A percentile compares a stretch with the other conserved stretches of the same genome.
phyloP scores from a whole-genome alignment of 805 yeast species.

The Scheffersomyces amazonensis region DNA sequence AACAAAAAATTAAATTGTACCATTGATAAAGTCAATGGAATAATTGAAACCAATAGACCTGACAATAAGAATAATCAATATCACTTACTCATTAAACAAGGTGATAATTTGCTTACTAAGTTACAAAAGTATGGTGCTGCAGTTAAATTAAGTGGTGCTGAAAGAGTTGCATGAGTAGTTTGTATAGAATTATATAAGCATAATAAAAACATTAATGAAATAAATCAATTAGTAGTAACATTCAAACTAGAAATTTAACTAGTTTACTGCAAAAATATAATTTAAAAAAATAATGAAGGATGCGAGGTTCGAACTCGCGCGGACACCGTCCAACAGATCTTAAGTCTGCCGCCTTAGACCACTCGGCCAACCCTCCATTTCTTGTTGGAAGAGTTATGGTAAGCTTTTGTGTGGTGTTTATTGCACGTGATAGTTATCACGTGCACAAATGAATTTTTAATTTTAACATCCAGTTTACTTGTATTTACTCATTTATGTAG shows the following conservation, averaged over 20 bases:
- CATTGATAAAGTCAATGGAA: conserved; percentile 92
- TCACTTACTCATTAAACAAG: conserved; percentile 82
- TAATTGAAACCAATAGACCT: conserved; percentile 92
- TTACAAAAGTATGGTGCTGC: conserved; percentile 97
- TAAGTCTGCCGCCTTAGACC: conserved; percentile 53
- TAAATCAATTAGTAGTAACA: no score
- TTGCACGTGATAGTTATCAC: no score
- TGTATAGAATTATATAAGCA: not conserved
- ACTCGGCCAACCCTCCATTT: conserved; percentile 50
- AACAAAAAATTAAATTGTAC: conserved; percentile 93
- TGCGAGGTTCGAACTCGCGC: conserved; percentile 57
- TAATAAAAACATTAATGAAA: not conserved
- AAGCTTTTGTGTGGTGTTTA: no score
- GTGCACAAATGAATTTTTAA: no score
- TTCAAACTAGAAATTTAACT: no score
- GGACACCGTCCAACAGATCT: conserved; percentile 49
- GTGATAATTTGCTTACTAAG: conserved; percentile 88
- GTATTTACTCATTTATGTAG: no score
- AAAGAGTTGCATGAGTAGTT: conserved; percentile 42
- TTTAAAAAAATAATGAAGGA: conserved; percentile 39
- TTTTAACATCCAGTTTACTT: no score
- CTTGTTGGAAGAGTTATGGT: no score
- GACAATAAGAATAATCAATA: conserved; percentile 95
- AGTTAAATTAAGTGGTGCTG: conserved; percentile 91
- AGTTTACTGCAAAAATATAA: not conserved